A percentile compares a stretch with the other conserved stretches of the same genome.
Conservation (phyloP, 805 yeast species). For the Kodamaea leandrae region DNA sequence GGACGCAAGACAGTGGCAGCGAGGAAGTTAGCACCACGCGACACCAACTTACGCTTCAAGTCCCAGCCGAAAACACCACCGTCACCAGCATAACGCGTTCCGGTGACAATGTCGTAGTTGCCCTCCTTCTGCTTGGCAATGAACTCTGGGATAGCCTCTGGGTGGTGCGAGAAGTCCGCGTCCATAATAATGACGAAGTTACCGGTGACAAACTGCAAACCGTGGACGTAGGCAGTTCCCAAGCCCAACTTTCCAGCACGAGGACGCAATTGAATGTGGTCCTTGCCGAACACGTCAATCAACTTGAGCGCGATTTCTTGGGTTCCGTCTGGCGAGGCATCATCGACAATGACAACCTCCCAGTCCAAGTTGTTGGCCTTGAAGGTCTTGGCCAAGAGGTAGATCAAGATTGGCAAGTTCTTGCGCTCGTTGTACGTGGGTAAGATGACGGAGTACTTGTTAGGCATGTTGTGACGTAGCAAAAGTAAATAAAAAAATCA, state of each 20-base stretch:
- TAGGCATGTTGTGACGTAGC: constrained; percentile 8
- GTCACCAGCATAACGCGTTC: constrained; percentile 73
- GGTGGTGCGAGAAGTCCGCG: constrained; percentile 82
- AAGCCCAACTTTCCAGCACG: constrained; percentile 76
- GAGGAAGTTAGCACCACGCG: constrained; percentile 77
- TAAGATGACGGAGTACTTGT: constrained; percentile 69
- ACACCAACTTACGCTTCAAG: constrained; percentile 70
- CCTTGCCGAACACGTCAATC: constrained; percentile 54
- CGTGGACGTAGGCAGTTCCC: constrained; percentile 81
- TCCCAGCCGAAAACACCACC: constrained; percentile 89
- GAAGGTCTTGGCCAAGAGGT: constrained; percentile 68
- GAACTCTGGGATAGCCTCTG: constrained; percentile 74
- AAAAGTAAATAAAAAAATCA: not conserved
- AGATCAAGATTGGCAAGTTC: constrained; percentile 61
- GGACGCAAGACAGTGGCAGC: constrained; percentile 73
- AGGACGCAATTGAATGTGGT: constrained; percentile 62
- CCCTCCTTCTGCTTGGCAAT: constrained; percentile 57
- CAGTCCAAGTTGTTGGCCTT: constrained; percentile 56
- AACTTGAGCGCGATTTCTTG: constrained; percentile 67
- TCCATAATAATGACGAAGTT: constrained; percentile 79
- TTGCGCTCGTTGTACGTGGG: constrained; percentile 78
- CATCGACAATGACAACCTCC: constrained; percentile 79
- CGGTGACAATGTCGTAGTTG: constrained; percentile 53
- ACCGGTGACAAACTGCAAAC: constrained; percentile 67
- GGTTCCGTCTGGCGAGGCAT: constrained; percentile 79